Evolutionary conservation across 2,329 filamentous ascomycete species (phyloP).

Genomic region (Penicillium sp.): DNA sequence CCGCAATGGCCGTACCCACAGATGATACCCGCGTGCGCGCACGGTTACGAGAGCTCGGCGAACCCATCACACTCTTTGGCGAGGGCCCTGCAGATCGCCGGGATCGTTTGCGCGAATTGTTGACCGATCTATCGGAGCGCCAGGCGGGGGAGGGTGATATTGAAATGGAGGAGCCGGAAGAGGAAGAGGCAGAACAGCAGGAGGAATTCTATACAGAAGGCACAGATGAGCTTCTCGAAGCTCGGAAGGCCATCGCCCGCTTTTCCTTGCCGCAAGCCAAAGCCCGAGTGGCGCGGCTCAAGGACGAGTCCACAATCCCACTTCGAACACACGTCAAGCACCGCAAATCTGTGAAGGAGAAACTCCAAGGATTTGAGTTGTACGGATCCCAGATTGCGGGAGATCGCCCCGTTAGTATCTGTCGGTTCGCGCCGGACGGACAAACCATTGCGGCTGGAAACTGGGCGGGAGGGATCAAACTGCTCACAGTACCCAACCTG

Average conservation of each 20-base stretch:
- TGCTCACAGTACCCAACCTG: conserved; percentile 79
- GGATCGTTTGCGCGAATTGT: conserved; percentile 77
- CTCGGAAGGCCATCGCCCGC: conserved; percentile 72
- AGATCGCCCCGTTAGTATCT: conserved; percentile 87
- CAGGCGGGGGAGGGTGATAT: conserved; percentile 50
- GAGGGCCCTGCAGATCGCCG: conserved; percentile 82
- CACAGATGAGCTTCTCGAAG: conserved; percentile 67
- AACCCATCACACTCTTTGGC: conserved; percentile 91
- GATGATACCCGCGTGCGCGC: conserved; percentile 84
- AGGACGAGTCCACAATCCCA: conserved; percentile 75
- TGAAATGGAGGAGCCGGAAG: conserved; percentile 52
- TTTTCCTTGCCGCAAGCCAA: conserved; percentile 83
- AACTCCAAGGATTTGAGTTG: conserved; percentile 77
- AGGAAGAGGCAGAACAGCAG: conserved; percentile 68
- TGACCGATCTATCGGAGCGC: conserved; percentile 70
- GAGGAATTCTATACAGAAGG: conserved; percentile 96
- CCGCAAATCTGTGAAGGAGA: conserved; percentile 82
- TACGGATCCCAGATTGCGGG: conserved; percentile 92
- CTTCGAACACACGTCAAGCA: conserved; percentile 89
- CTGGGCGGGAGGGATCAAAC: conserved; percentile 84
- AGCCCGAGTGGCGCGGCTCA: conserved; percentile 71
- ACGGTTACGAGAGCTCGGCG: conserved; percentile 78
- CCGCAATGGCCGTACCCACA: conserved; percentile 86
- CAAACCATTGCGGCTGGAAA: conserved; percentile 84
- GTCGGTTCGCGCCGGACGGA: conserved; percentile 82